Evolutionary conservation across 75 land plant species (phyloP), one percentile per base, ranked within the genome.

Genomic region (Isoetes taiwanensis): DNA sequence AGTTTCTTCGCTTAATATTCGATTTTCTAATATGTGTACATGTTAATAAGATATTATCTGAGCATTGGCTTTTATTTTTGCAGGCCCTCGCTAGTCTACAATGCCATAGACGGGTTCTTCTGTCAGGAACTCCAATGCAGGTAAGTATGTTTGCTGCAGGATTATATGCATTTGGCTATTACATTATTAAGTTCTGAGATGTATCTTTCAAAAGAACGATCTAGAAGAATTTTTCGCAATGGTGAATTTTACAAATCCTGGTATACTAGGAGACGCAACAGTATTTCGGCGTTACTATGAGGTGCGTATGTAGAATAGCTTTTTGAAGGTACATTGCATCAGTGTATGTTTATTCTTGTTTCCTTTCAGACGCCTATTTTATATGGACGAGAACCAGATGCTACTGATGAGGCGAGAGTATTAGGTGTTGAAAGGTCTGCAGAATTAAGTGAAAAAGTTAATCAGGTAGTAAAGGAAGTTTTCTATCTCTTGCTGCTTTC

Each of bases 41-140:
- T n/a, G n/a, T n/a, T n/a, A 17, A 43, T 43, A 19, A 24, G 14
- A 24, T 43, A 43, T 24, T 3, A 17, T 19, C 23, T 43, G 50
- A 16, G 50, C 23, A 43, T 24, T 3, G 14, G 50, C 23, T 9
- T 6, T 19, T 54, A 41, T 9, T 73, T 38, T 14, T 54, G 37
- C 74, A 93, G 98, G 95, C 98, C 42, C 82, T 93, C 64, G 98
- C 95, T 58, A 37, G 74, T 66, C 79, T 93, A 12, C 56, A 88
- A 38, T 93, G 98, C 57, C 76, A 54, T 37, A 74, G 95, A 4
- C 74, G 98, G 9, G 72, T 93, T 28, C 64, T 93, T 37, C 68
- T 93, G 57, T 86, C 94, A 48, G 98, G 98, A 41, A 93, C 98
- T 29, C 98, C 98, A n/a, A 93, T 93, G 98, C 98, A 93, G 85